Percentiles rank a stretch among this genome's conserved stretches.
phyloP scores from a whole-genome alignment of 2,329 filamentous ascomycete genomes.

The Monilinia fructicola region DNA sequence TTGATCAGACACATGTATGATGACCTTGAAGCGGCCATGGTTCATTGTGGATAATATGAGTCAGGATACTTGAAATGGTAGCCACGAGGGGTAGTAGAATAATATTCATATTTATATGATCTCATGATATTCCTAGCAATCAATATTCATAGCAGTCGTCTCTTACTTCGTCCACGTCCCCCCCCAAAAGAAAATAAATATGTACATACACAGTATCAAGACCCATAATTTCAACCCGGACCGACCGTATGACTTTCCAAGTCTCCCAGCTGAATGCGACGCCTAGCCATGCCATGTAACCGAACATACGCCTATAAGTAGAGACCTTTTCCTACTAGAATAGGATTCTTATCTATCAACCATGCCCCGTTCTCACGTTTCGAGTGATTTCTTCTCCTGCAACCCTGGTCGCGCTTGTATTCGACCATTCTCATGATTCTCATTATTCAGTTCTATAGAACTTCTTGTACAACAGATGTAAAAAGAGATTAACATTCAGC shows the following conservation, averaged over 20 bases:
- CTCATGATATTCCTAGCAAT: constrained; percentile 26
- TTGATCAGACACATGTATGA: not conserved
- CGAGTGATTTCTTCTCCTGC: not conserved
- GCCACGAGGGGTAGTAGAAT: constrained; percentile 22
- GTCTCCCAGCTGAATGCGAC: constrained; percentile 28
- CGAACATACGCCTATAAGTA: constrained; percentile 21
- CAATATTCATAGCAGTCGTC: constrained; percentile 26
- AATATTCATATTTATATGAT: constrained; percentile 33
- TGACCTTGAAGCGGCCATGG: not conserved
- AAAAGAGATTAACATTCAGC: constrained; percentile 92
- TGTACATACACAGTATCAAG: constrained; percentile 36
- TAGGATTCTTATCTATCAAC: constrained; percentile 5
- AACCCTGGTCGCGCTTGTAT: not conserved
- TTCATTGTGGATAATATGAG: not conserved
- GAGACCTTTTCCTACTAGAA: constrained; percentile 9
- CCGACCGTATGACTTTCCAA: constrained; percentile 13
- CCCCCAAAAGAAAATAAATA: constrained; percentile 31
- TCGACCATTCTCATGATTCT: constrained; percentile 38
- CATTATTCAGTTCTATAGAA: constrained; percentile 72
- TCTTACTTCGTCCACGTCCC: constrained; percentile 21
- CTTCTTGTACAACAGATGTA: constrained; percentile 98
- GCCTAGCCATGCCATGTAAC: constrained; percentile 34
- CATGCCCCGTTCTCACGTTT: too few species aligned
- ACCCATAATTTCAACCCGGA: constrained; percentile 25
- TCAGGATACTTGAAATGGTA: not conserved